phyloP scores from a whole-genome alignment of 352 stramenopile genomes.

The Phytopythium aichiense region DNA sequence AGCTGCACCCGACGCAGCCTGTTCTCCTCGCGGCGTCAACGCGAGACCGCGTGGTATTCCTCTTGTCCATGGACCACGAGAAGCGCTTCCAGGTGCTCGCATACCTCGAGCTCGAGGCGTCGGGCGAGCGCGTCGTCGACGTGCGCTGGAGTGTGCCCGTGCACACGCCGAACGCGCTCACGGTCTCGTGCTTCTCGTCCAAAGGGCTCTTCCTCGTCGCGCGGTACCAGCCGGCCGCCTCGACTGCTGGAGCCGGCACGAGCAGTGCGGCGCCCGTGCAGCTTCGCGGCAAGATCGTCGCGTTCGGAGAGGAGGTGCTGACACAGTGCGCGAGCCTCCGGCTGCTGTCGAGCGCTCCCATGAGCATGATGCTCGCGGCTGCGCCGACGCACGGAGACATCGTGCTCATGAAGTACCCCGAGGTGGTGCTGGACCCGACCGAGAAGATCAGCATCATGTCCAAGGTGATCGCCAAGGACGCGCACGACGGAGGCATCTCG shows the following conservation, averaged over 20 bases:
- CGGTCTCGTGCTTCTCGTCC: slow-evolving; percentile 53
- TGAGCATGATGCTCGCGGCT: slow-evolving; percentile 45
- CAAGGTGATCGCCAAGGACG: slow-evolving; percentile 49
- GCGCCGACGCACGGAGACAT: slow-evolving; percentile 35
- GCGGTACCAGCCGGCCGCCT: slow-evolving; percentile 18
- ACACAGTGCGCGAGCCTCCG: slow-evolving; percentile 29
- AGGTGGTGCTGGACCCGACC: slow-evolving; percentile 42
- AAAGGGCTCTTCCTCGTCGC: slow-evolving; percentile 44
- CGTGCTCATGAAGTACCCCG: slow-evolving; percentile 48
- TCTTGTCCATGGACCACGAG: slow-evolving; percentile 70
- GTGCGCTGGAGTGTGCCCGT: slow-evolving; percentile 49
- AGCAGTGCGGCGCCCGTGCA: slow-evolving; percentile 13
- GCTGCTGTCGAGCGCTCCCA: slow-evolving; percentile 41
- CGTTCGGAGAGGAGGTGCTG: slow-evolving; percentile 39
- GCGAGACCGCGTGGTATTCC: slow-evolving; percentile 30
- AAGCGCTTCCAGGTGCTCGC: slow-evolving; percentile 60
- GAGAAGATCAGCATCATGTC: slow-evolving; percentile 41
- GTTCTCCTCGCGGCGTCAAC: slow-evolving; percentile 59
- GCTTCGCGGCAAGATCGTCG: slow-evolving; percentile 39
- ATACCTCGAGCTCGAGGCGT: slow-evolving; percentile 36
- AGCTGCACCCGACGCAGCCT: slow-evolving; percentile 52
- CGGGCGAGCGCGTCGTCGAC: slow-evolving; percentile 43
- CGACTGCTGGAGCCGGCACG: slow-evolving; percentile 10
- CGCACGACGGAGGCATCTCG: slow-evolving; percentile 52
- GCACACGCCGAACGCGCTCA: slow-evolving; percentile 36